A percentile compares a stretch with the other conserved stretches of the same genome.
Conservation (phyloP, 202 grass and related monocot genomes). For the Carex sylvatica region DNA sequence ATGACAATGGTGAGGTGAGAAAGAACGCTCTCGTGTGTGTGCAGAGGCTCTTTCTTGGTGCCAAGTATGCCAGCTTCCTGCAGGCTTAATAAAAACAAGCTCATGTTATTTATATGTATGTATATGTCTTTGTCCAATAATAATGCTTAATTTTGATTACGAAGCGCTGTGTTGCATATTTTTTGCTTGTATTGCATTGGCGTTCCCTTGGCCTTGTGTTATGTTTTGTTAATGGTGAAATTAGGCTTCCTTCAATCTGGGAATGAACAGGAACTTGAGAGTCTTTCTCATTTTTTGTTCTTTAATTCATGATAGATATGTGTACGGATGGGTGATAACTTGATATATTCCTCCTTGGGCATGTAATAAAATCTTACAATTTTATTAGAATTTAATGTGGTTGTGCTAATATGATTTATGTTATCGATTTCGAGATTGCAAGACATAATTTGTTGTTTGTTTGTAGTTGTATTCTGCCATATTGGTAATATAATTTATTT, state of each 20-base stretch:
- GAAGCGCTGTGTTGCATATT: conserved; percentile 10
- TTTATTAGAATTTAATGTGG: background rate
- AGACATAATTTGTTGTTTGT: background rate
- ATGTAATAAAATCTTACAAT: conserved; percentile 20
- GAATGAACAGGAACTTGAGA: background rate
- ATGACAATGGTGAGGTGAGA: conserved; percentile 79
- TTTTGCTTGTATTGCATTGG: conserved; percentile 9
- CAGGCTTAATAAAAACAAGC: conserved; percentile 45
- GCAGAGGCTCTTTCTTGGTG: conserved; percentile 90
- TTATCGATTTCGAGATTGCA: background rate
- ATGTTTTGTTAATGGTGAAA: conserved; percentile 1
- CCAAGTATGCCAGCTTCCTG: conserved; percentile 88
- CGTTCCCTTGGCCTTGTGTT: background rate
- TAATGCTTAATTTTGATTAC: background rate
- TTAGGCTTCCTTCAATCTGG: background rate
- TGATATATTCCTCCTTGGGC: background rate
- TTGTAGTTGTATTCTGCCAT: background rate
- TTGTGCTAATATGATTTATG: conserved; percentile 14
- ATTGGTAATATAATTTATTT: too few species aligned
- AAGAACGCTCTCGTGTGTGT: conserved; percentile 75
- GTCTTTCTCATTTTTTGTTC: conserved; percentile 1
- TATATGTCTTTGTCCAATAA: conserved; percentile 24
- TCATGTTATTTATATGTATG: conserved; percentile 37
- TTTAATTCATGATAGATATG: conserved; percentile 19
- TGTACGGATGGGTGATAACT: background rate